Evolutionary conservation across 306 rosid species (phyloP), one percentile per base, ranked within the genome.

Genomic region (Dicorynia guianensis): DNA sequence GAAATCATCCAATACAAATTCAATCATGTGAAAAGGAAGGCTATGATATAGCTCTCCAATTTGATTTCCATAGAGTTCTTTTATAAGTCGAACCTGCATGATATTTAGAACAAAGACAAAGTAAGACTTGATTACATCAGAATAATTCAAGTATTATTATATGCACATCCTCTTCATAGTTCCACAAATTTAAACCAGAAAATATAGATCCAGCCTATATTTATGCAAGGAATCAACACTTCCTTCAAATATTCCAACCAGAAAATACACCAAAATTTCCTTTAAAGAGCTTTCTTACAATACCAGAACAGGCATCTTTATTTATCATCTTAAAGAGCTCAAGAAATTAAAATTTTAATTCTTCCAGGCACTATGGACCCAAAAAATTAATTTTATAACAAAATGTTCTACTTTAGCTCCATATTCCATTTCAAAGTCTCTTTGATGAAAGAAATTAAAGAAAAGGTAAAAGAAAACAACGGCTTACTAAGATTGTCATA

Each of bases 11-110:
- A 79, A 77, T 12, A 69, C 78, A 77, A 89, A 89, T 61, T 79
- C 89, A 47, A 87, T 71, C 81, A 87, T 79, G 64, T 77, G 88
- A 84, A 81, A 87, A 38, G 94, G 83, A 73, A 89, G 89, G 85
- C 88, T 87, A 69, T 83, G 86, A 77, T 85, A 80, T 71, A 87
- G 55, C 71, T 89, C 91, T 50, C 71, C 77, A 60, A 87, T 89
- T 81, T 89, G 91, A 57, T 83, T 87, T 67, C 94, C 94, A 55
- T 85, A 89, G 66, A 89, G 85, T 71, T 89, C 94, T 80, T 89
- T 87, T 72, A 72, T 83, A 50, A 89, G 91, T 64, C 91, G 85
- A 49, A 89, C 94, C 94, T 89, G 81, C 75, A 78, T 13, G 43
- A 55, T 39, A 71, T 67, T 64, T 52, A 20, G 52, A 42, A 79